Base-by-base conservation (phyloP, 768 basidiomycete genomes). In the Leccinum variicolor region DNA sequence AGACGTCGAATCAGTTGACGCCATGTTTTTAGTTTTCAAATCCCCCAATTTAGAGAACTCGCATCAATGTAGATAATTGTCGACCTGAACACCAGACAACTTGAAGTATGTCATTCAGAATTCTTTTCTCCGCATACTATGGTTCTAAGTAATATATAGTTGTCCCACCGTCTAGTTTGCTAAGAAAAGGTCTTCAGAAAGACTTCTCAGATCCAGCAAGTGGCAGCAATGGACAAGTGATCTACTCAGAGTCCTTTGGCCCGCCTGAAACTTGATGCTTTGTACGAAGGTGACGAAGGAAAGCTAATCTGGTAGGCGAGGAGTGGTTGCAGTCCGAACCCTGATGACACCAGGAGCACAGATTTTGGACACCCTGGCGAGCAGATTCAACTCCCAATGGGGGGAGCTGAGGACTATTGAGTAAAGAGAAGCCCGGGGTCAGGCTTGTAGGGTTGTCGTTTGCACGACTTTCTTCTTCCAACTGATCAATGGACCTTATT, bases 231-330 rank as follows among this genome's bases (percentile, higher is more conserved):
- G 7, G 54, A 53, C 69, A 69, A 4, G 13, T 23, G 17, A 62
- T 52, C 3, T 0, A 5, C 19, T 43, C 25, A 3, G 25, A 25
- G 25, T 25, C 19, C 41, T 19, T 43, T 19, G 19, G n/a, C 41
- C 19, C 19, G 10, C 19, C 41, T 2, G 47, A 49, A 3, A 65
- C 63, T 14, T 48, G 19, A 29, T 69, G 68, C 7, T 0, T 14
- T 15, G 0, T 39, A 3, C 17, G 25, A 6, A 69, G 56, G 15
- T 69, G 70, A 3, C 26, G 53, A 21, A 71, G 65, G 21, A 69
- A 55, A 0, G 51, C 21, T 5, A 6, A 4, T 14, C 57, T 60
- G 28, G 54, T 34, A 1, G 23, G 53, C 7, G 61, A 49, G 23
- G 45, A 4, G 3, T 65, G 34, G 1, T 15, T 2, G 9, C 68